Conservation (phyloP, 345 rosid genomes). For the Arabis hirsuta region DNA sequence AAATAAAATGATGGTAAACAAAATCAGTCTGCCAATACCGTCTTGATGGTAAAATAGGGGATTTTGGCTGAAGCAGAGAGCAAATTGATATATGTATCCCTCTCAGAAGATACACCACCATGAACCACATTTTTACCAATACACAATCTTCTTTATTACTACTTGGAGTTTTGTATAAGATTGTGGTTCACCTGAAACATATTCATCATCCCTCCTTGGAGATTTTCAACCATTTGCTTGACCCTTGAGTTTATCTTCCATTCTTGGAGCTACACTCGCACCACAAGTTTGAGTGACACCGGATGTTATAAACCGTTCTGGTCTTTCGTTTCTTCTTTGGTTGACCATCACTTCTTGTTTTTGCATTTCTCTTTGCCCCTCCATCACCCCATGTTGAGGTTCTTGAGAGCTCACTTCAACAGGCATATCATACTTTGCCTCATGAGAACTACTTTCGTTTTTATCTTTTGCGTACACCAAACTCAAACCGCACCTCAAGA, state of each 20-base stretch:
- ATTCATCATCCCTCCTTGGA: neutral
- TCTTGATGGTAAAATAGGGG: neutral
- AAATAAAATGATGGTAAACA: neutral
- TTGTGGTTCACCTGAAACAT: neutral
- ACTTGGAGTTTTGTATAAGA: neutral
- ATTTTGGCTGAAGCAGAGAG: neutral
- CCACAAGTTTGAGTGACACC: neutral
- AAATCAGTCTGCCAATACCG: too few species aligned
- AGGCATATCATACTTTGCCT: constrained; percentile 19
- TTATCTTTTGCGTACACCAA: constrained; percentile 37
- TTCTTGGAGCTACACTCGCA: constrained; percentile 1
- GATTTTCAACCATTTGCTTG: constrained; percentile 1
- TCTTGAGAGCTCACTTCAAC: neutral
- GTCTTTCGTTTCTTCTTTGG: neutral
- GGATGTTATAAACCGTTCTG: neutral
- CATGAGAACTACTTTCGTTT: neutral
- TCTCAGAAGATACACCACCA: neutral
- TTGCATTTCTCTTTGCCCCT: constrained; percentile 4
- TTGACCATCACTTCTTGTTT: neutral
- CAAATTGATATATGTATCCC: neutral
- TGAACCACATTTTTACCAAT: neutral
- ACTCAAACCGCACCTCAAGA: constrained; percentile 36
- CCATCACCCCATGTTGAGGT: constrained; percentile 3
- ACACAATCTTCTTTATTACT: neutral
- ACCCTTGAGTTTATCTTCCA: neutral